Percentiles rank a stretch among this genome's conserved stretches.
Conservation (phyloP, 2,329 filamentous ascomycete species). For the Diaporthe sp. region DNA sequence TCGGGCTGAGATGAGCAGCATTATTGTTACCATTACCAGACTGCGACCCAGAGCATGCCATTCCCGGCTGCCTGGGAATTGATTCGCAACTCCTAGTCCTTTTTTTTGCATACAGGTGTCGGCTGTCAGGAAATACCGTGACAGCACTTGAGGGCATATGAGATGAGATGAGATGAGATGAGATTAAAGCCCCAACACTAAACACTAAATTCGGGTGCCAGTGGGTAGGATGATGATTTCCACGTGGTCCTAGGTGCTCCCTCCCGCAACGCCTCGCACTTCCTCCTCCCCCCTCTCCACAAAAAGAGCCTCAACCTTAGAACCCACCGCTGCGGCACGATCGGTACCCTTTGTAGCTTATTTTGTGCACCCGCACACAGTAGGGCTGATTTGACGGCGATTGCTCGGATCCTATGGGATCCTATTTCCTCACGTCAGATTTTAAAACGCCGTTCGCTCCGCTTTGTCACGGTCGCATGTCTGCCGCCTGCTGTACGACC, state of each 20-base stretch:
- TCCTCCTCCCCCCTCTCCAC: background rate
- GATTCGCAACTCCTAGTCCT: background rate
- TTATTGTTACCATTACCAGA: background rate
- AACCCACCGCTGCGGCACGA: constrained; percentile 26
- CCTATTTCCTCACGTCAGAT: constrained; percentile 27
- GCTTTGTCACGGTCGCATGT: constrained; percentile 3
- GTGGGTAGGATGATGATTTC: background rate
- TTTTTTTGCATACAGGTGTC: background rate
- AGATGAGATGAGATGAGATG: constrained; percentile 22
- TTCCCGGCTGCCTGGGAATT: background rate
- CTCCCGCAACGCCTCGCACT: background rate
- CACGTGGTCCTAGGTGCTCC: constrained; percentile 17
- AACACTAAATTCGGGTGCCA: constrained; percentile 12
- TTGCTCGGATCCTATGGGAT: constrained; percentile 21
- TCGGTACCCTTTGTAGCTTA: constrained; percentile 21
- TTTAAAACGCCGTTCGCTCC: constrained; percentile 30
- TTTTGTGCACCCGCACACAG: constrained; percentile 23
- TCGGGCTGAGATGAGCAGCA: constrained; percentile 23
- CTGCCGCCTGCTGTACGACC: constrained; percentile 14
- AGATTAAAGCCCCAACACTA: constrained; percentile 4
- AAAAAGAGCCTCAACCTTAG: constrained; percentile 28
- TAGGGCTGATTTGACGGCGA: constrained; percentile 16
- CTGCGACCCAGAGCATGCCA: background rate
- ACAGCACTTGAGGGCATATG: background rate
- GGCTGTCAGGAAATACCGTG: background rate